Percentiles rank a stretch among this genome's conserved stretches.
These are phyloP conservation scores for Petunia hybrid DNA, from an alignment of 305 asterid genomes.

Conservation along the genomic window DNA sequence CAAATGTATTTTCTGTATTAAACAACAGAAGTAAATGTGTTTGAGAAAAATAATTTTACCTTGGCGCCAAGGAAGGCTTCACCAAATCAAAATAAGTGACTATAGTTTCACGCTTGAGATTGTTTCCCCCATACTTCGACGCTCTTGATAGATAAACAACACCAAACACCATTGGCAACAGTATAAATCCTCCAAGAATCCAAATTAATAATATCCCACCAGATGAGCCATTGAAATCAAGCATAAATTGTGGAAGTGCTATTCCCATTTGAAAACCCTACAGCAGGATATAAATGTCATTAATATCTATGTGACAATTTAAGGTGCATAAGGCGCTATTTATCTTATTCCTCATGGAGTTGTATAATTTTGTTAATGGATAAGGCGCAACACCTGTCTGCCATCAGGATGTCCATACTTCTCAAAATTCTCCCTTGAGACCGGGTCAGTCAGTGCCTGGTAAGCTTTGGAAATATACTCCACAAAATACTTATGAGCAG, in stretches of 20 bases:
- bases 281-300: constrained; percentile 36
- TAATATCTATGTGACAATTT: constrained; percentile 1
- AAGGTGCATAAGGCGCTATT: not conserved
- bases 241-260: constrained; percentile 91
- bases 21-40: not conserved
- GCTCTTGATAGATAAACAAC: constrained; percentile 77
- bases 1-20: constrained; percentile 4
- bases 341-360: constrained; percentile 3
- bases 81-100: constrained; percentile 75
- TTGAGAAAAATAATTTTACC: constrained; percentile 46
- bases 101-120: constrained; percentile 81
- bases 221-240: constrained; percentile 72
- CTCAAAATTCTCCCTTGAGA: constrained; percentile 93
- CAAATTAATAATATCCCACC: constrained; percentile 72
- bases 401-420: constrained; percentile 99
- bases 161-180: constrained; percentile 78
- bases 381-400: constrained; percentile 69
- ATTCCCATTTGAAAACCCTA: constrained; percentile 97
- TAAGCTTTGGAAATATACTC: constrained; percentile 95
- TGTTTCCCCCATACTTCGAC: constrained; percentile 74
- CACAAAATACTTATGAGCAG: constrained; percentile 87
- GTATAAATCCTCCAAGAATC: constrained; percentile 74
- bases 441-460: constrained; percentile 98
- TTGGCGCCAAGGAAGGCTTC: constrained; percentile 95
- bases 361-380: not conserved